Base-by-base conservation (phyloP, 306 rosid genomes). In the Crataegus laevigata region DNA sequence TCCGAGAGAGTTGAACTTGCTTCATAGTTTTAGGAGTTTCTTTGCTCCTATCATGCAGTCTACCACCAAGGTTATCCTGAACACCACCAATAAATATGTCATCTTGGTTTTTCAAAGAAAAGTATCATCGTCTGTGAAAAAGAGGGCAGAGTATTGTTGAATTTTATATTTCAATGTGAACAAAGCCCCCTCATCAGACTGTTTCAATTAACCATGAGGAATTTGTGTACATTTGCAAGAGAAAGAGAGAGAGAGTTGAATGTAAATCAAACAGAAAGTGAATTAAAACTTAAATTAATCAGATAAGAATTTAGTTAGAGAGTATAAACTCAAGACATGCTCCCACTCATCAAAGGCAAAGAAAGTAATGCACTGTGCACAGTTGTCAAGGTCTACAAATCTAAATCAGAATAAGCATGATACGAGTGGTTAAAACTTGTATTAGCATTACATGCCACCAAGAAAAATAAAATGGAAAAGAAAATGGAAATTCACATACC, bases 11-110 rank as follows among this genome's bases (percentile, higher is more conserved):
- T 66, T 36, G 40, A 36, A 36, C 10, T 36, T 90, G 96, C 88
- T 94, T 91, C 84, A 85, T 80, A 15, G 91, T 82, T 87, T 91
- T 94, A 28, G 97, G 86, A 71, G 83, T 88, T 82, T 94, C 98
- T 83, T 94, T 94, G 84, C 83, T 86, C 80, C 93, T 86, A 80
- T 91, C 97, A 74, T 82, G 96, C 84, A 91, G 80, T 77, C 96
- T 88, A 54, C 96, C 83, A 54, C 96, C 83, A 68, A 89, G 83
- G 83, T 81, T 91, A 85, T 91, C 97, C 98, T 94, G 81, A 68
- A 81, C 32, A 81, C 45, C 70, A 73, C 76, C 64, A 71, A 61
- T 14, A 59, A 77, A 69, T 43, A 22, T n/a, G 32, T 75, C 66
- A 18, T 25, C 61, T 73, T 68, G 54, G 54, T 79, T 61, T 75